Base-by-base conservation (phyloP, 306 rosid genomes). In the Mucuna pruriens region DNA sequence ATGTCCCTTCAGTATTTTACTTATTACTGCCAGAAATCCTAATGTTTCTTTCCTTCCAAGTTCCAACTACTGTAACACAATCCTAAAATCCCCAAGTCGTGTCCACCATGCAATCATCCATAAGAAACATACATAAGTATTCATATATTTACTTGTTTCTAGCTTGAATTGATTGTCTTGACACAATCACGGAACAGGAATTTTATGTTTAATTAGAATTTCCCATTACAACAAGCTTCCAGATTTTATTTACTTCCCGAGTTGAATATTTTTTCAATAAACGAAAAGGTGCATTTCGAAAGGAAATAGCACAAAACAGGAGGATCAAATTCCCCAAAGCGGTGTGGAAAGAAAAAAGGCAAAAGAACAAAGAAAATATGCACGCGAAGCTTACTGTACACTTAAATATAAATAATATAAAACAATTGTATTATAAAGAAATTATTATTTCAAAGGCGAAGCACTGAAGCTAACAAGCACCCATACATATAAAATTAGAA, bases 371-470 rank as follows among this genome's bases (percentile, higher is more conserved):
- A 48, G 13, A 46, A 77, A 76, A n/a, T 46, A 55, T 2, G 71
- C 10, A 48, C 36, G 2, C 15, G n/a, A n/a, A 74, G 33, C 55
- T 63, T 29, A 34, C 49, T 31, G 17, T 34, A 34, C 54, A 45
- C 29, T 78, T 26, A 66, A 7, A 60, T 42, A 55, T 9, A 62
- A 62, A 29, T 62, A 45, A 61, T 57, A 69, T 44, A 13, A 33
- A 69, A 34, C 39, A 78, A 62, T 66, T 42, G 39, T 33, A 76
- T 79, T 33, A 76, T 79, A 62, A n/a, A 25, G 73, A 83, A 62
- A 55, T 29, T 75, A 71, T 33, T 48, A 19, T 42, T 71, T 62
- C 57, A 39, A 65, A 74, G 55, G 54, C 49, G 57, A 75, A 65
- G 78, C 51, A 60, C 49, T 26, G 29, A 76, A 46, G 63, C 45